Conservation (phyloP, 495 filamentous ascomycete genomes). For the Podospora australis region DNA sequence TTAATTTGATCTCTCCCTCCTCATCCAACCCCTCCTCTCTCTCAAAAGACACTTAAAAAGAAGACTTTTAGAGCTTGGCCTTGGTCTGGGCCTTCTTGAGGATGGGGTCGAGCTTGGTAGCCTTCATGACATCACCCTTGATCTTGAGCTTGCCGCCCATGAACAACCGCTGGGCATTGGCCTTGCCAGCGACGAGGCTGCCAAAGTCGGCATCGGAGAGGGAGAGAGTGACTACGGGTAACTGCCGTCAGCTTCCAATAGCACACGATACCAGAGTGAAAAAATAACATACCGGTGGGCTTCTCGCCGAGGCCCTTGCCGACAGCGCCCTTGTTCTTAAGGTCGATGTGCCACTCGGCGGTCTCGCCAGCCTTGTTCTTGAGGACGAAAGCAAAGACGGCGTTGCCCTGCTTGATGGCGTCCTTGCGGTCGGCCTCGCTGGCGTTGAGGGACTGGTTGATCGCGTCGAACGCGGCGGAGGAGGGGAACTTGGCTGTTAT, state of each 20-base stretch:
- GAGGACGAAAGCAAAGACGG: conserved; percentile 83
- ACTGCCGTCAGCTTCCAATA: conserved; percentile 4
- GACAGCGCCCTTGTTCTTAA: conserved; percentile 83
- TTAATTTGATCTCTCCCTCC: background rate
- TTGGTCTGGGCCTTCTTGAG: conserved; percentile 80
- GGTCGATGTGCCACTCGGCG: conserved; percentile 88
- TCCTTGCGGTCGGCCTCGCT: conserved; percentile 73
- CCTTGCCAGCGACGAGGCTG: conserved; percentile 76
- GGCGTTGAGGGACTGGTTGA: conserved; percentile 64
- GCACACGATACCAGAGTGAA: background rate
- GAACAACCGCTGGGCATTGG: conserved; percentile 90
- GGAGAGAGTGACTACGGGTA: conserved; percentile 62
- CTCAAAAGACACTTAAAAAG: background rate
- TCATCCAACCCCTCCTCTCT: background rate
- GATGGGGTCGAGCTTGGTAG: conserved; percentile 92
- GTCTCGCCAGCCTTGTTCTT: conserved; percentile 78
- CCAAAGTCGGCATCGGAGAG: conserved; percentile 84
- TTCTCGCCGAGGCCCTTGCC: conserved; percentile 72
- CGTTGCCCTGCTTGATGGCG: conserved; percentile 79
- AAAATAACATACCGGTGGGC: conserved; percentile 66
- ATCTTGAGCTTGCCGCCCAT: conserved; percentile 97
- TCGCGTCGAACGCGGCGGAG: conserved; percentile 83
- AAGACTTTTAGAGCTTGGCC: conserved; percentile 65
- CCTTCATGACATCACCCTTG: conserved; percentile 98
- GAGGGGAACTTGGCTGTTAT: conserved; percentile 76